Base-by-base conservation (phyloP, 768 basidiomycete species). In the Boletus subcaerulescens region DNA sequence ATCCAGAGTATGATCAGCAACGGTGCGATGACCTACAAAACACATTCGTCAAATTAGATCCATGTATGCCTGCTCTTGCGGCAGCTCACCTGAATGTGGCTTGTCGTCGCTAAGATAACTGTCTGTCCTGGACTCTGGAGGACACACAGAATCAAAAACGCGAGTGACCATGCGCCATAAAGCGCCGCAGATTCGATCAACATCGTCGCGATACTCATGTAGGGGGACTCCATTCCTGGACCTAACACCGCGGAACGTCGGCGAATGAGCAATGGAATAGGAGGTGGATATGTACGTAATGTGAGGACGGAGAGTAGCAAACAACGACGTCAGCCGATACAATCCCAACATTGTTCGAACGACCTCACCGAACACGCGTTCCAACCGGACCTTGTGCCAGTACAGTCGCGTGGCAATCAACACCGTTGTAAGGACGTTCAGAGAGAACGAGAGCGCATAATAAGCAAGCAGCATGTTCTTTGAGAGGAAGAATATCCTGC, bases 1-100 rank as follows among this genome's bases (percentile, higher is more conserved):
- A 57, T 54, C 61, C 65, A 57, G 40, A 68, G 59, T 6, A 68
- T 63, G 33, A 68, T 66, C 57, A 68, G 36, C 29, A 68, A 45
- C 2, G 65, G 61, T 5, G 65, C 61, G 9, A 66, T 68, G 12
- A 63, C 66, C 65, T 66, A 14, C 6, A 20, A 14, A 1, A 3
- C 14, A 36, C 20, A 31, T 15, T 15, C 12, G 38, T 56, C 36
- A 47, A 17, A 36, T 62, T n/a, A 1, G n/a, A 36, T 42, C 33
- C 17, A 32, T 0, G 15, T 17, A 4, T 33, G 17, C n/a, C 8
- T 6, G 50, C 18, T 4, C 14, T 24, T 5, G 14, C 1, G 0
- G 12, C 1, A 10, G 10, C 64, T 29, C 33, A 69, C 66, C 56
- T 67, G 67, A 20, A 69, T 46, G 4, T 64, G 57, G 32, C 45